These are phyloP conservation scores for Beauveria rudraprayagi DNA, from an alignment of 2,329 filamentous ascomycete genomes.

Conservation along the genomic window DNA sequence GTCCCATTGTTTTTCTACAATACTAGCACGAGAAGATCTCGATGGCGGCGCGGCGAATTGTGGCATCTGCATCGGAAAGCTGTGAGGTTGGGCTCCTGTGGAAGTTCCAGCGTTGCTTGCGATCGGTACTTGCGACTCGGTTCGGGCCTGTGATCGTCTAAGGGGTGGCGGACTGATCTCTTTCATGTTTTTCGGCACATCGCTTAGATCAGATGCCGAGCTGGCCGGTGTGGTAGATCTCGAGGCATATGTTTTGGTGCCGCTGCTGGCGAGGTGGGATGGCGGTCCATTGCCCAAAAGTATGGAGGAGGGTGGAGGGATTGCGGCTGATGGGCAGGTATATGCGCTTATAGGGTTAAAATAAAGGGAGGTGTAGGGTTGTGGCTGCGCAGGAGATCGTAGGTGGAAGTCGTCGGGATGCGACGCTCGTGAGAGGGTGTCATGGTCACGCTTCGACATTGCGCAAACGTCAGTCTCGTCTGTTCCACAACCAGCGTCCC, in stretches of 20 bases:
- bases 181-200: not conserved
- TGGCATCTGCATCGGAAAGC: not conserved
- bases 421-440: not conserved
- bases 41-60: slow-evolving; percentile 13
- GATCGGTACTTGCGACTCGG: not conserved
- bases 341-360: not conserved
- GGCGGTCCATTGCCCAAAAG: not conserved
- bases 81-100: slow-evolving; percentile 11
- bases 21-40: not conserved
- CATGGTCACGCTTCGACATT: slow-evolving; percentile 6
- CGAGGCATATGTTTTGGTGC: not conserved
- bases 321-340: not conserved
- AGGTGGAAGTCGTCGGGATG: not conserved
- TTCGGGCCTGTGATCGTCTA: slow-evolving; percentile 15
- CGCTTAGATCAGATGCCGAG: not conserved
- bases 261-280: not conserved
- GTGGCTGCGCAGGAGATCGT: not conserved
- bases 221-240: not conserved
- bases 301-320: not conserved
- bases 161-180: slow-evolving; percentile 23
- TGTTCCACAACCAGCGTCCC: slow-evolving; percentile 6
- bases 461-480: not conserved
- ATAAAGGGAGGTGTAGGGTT: not conserved
- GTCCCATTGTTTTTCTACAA: not conserved
- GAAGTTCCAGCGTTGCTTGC: slow-evolving; percentile 5